Base-by-base conservation (phyloP, 1,284 basidiomycete genomes). In the Veloboletus limbatus region DNA sequence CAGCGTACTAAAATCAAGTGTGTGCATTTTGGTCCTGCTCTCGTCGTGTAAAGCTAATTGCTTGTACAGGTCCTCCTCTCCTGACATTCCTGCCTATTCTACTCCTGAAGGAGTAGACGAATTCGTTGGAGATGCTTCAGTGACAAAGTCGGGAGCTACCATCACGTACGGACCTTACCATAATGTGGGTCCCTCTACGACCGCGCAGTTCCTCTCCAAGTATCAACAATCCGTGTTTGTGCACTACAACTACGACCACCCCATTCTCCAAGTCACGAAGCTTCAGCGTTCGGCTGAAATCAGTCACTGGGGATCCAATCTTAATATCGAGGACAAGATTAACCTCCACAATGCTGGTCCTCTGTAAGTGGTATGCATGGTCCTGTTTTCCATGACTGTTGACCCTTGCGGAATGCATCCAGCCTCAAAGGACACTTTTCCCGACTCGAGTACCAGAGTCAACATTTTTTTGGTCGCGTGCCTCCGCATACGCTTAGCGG, bases 381-480 rank as follows among this genome's bases (percentile, higher is more conserved):
- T 42, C 13, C 17, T 25, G 26, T 41, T 20, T 37, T 18, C 35
- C 24, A n/a, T 22, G 30, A 38, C 30, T 41, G 13, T 46, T 53
- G 43, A 36, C 20, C 17, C 6, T 31, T 36, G 28, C 1, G 17
- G 30, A 31, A 21, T 39, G 13, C 34, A 27, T 58, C 27, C 18
- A 97, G 92, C 40, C 77, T 99, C 49, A 94, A 95, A 65, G 97
- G 96, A 1, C 90, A 97, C 49, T 99, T 99, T 72, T 94, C 93
- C 17, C 90, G 97, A 47, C 73, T 98, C 37, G 82, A 88, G 17
- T 85, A 95, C 67, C 94, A 97, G 68, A 69, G 75, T 9, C 85
- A 87, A 65, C 70, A 72, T 22, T 84, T 77, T 59, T 89, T 82
- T 69, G 82, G 81, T 47, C 77, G 73, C 25, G 59, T 75, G 21